Evolutionary conservation across 306 rosid species (phyloP), one percentile per base, ranked within the genome.

Genomic region (Prunus fruticosa): DNA sequence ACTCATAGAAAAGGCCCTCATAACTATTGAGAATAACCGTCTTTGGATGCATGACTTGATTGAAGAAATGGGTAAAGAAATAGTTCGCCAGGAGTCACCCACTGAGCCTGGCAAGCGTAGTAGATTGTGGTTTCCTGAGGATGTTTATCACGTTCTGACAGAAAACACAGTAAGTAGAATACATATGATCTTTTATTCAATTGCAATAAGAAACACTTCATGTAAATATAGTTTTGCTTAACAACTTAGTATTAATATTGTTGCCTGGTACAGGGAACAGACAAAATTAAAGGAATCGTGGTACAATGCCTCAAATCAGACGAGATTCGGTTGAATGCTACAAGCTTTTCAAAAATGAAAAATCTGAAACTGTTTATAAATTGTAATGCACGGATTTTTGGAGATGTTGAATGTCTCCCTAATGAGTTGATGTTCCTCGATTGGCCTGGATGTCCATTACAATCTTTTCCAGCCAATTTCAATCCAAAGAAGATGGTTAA

Each of bases 211-310:
- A 46, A 46, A 46, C 11, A 2, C 10, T 46, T 8, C 10, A 8
- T 46, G 50, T 8, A 46, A 46, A 46, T 27, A 57, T 57, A 11
- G 3, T n/a, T 6, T 58, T 22, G 8, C 2, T 58, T 11, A 58
- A 22, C 20, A 22, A 20, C 23, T 58, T 58, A 11, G 64, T 58
- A 6, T 20, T 58, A 58, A 10, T 58, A n/a, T 22, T 22, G 12
- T 58, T 58, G 20, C 32, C 25, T 71, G 51, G 12, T 6, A 66
- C 20, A 86, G 84, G 90, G 87, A 22, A 62, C 86, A 0, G 81
- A 64, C 45, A 67, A 76, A 16, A n/a, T 83, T 8, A 47, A 72
- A 9, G 64, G 74, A 22, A 78, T 86, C 72, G 54, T 32, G 3
- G 61, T 78, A 1, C 9, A 58, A 28, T 75, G 47, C 1, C 54